phyloP scores from a whole-genome alignment of 2,329 filamentous ascomycete species.

The Cladosporium cucumerinum region DNA sequence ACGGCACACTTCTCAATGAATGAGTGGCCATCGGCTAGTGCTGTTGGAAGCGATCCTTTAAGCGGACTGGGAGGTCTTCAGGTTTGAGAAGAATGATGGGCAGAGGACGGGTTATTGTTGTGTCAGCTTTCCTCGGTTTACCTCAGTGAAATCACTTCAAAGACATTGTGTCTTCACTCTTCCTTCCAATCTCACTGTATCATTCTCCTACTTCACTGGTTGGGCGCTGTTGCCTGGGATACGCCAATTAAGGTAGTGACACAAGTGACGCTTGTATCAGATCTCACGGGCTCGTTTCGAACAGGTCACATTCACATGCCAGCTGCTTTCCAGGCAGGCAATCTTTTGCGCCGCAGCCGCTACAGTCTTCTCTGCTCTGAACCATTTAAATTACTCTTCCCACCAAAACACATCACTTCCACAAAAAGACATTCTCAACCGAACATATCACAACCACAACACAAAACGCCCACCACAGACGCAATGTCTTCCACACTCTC shows the following conservation, averaged over 20 bases:
- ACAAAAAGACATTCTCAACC: not conserved
- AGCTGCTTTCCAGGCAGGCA: not conserved
- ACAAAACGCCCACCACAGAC: not conserved
- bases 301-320: constrained; percentile 12
- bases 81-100: not conserved
- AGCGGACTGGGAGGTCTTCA: not conserved
- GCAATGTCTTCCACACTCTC: constrained; percentile 25
- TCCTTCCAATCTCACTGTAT: not conserved
- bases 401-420: not conserved
- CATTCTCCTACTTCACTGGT: not conserved
- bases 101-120: not conserved
- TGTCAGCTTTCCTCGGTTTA: not conserved
- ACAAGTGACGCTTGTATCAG: not conserved
- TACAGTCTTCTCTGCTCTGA: not conserved
- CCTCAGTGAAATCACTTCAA: not conserved
- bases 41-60: not conserved
- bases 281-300: not conserved
- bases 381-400: not conserved
- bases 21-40: not conserved
- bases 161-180: not conserved
- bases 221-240: not conserved
- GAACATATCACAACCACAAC: not conserved
- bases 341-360: not conserved
- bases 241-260: not conserved
- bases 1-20: not conserved